phyloP scores from a whole-genome alignment of 2,329 filamentous ascomycete genomes.

The Colletotrichum filicis region DNA sequence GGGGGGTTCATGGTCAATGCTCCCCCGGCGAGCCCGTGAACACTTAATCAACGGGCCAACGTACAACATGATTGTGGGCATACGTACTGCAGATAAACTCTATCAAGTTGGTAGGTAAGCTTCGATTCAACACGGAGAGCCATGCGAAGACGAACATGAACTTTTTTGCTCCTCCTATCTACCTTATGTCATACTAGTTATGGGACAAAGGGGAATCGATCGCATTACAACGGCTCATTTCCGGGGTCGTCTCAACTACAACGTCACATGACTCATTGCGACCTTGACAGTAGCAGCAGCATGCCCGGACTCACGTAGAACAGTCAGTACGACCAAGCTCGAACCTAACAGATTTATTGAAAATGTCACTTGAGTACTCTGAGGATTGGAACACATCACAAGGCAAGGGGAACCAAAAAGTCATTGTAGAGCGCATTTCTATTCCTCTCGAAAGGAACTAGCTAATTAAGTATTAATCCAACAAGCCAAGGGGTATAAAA shows the following conservation, averaged over 20 bases:
- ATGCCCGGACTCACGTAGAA: no score
- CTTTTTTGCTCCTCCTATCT: background rate
- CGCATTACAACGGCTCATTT: background rate
- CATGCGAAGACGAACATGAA: background rate
- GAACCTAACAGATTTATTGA: background rate
- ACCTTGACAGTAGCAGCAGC: background rate
- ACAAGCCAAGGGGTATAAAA: constrained; percentile 33
- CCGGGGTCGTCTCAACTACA: background rate
- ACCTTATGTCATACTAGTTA: background rate
- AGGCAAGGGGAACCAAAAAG: background rate
- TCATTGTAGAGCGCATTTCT: constrained; percentile 16
- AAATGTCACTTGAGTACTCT: no score
- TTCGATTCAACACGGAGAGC: background rate
- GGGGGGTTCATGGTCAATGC: no score
- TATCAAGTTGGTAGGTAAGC: background rate
- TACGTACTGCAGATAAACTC: no score
- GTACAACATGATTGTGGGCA: no score
- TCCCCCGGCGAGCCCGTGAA: no score
- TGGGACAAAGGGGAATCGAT: background rate
- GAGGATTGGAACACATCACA: background rate
- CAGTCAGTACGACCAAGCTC: background rate
- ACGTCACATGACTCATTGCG: background rate
- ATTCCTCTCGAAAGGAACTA: constrained; percentile 3
- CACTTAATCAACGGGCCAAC: no score
- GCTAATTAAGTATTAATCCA: constrained; percentile 32